phyloP scores from a whole-genome alignment of 2,329 filamentous ascomycete genomes.

The Ceratocystis albifundus region DNA sequence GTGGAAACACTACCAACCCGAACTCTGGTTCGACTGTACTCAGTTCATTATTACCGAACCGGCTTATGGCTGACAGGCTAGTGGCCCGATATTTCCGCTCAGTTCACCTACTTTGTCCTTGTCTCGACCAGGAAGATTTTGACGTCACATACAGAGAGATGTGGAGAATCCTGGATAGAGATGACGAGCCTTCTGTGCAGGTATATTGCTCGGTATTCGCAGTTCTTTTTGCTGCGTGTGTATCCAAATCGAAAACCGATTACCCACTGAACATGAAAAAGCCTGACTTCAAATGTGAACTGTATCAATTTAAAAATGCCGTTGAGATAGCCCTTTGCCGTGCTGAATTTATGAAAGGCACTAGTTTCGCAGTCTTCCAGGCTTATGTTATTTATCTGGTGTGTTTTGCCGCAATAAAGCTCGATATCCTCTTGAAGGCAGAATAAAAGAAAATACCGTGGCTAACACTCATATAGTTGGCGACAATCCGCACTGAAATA shows the following conservation, averaged over 20 bases:
- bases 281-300: conserved; percentile 32
- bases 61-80: conserved; percentile 47
- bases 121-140: conserved; percentile 56
- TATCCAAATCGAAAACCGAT: conserved; percentile 50
- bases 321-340: conserved; percentile 56
- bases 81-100: conserved; percentile 55
- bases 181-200: conserved; percentile 51
- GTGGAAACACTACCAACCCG: conserved; percentile 54
- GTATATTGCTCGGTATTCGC: conserved; percentile 59
- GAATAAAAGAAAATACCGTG: no score
- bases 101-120: conserved; percentile 57
- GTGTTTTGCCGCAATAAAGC: conserved; percentile 28
- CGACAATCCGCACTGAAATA: conserved; percentile 59
- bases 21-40: conserved; percentile 39
- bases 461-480: conserved; percentile 39
- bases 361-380: conserved; percentile 57
- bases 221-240: conserved; percentile 55
- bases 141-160: conserved; percentile 53
- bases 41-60: conserved; percentile 49
- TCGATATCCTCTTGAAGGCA: background rate
- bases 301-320: conserved; percentile 52
- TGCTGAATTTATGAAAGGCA: conserved; percentile 60
- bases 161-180: conserved; percentile 49
- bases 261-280: conserved; percentile 36
- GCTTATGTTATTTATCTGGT: conserved; percentile 68